Percentiles rank a stretch among this genome's conserved stretches.
These are phyloP conservation scores for Sphaerulina musiva DNA, from an alignment of 2,329 filamentous ascomycete genomes.

Conservation along the genomic window DNA sequence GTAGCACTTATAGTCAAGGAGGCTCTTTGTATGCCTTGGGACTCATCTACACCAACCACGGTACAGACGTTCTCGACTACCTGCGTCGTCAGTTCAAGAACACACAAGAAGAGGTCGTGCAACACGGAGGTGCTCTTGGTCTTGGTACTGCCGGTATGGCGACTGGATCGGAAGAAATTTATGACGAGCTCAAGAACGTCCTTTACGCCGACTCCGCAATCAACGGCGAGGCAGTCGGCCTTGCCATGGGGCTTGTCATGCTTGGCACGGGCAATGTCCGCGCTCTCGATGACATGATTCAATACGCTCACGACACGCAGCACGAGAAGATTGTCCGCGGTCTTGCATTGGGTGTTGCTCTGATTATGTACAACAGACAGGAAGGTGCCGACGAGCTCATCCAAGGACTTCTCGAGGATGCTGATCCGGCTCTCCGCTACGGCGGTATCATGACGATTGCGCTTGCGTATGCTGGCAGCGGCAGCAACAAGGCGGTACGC, in stretches of 20 bases:
- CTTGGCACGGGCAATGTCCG: constrained; percentile 93
- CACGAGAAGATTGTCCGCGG: constrained; percentile 99
- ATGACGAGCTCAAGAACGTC: constrained; percentile 81
- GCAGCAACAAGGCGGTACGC: constrained; percentile 97
- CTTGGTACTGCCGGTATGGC: constrained; percentile 97
- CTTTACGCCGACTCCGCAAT: constrained; percentile 91
- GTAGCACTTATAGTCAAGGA: constrained; percentile 91
- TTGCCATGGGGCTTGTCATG: constrained; percentile 98
- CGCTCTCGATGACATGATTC: constrained; percentile 92
- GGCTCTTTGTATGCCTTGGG: constrained; percentile 93
- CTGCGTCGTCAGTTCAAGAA: constrained; percentile 67
- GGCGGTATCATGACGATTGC: constrained; percentile 99
- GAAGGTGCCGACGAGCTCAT: constrained; percentile 93
- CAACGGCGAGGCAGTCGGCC: constrained; percentile 91
- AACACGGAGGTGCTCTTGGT: constrained; percentile 91
- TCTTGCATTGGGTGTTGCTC: constrained; percentile 88
- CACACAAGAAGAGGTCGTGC: constrained; percentile 84
- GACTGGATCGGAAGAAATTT: constrained; percentile 82
- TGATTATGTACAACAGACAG: constrained; percentile 97
- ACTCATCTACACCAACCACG: constrained; percentile 94
- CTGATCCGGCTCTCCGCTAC: constrained; percentile 87
- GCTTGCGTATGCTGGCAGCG: constrained; percentile 91
- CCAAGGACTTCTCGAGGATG: constrained; percentile 84
- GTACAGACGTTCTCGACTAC: constrained; percentile 78
- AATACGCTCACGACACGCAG: constrained; percentile 94